Conservation (phyloP, 176 grass and related monocot genomes). For the Phoenix roebelenii region DNA sequence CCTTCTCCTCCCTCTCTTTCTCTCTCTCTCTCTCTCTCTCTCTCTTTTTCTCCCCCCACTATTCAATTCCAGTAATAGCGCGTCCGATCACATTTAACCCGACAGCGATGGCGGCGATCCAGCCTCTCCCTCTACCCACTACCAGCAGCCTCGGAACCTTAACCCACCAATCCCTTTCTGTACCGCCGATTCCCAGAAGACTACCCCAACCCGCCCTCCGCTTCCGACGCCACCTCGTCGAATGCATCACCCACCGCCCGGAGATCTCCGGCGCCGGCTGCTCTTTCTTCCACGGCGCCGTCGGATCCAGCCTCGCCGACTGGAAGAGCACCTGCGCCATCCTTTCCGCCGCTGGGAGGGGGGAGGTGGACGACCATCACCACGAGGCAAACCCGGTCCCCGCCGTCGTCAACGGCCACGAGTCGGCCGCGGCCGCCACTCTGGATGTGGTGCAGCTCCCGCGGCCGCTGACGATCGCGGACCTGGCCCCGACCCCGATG, state of each 20-base stretch:
- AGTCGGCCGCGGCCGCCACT: neutral
- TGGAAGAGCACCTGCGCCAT: constrained; percentile 89
- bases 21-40: no score
- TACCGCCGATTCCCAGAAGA: no score
- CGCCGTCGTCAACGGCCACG: constrained; percentile 21
- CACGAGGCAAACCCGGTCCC: constrained; percentile 1
- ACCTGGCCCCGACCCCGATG: constrained; percentile 78
- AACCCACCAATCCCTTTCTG: no score
- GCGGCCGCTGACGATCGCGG: constrained; percentile 49
- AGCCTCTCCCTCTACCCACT: no score
- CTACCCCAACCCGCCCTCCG: no score
- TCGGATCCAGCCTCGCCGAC: constrained; percentile 34
- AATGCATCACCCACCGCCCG: neutral
- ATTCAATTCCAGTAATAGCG: no score
- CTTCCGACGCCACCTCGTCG: neutral
- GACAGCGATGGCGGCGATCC: no score
- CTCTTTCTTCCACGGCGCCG: constrained; percentile 34
- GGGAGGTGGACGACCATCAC: constrained; percentile 7
- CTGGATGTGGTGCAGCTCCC: constrained; percentile 21
- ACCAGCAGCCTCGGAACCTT: no score
- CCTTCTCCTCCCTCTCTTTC: no score
- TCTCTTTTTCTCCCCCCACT: no score
- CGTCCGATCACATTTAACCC: no score
- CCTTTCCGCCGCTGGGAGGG: constrained; percentile 39
- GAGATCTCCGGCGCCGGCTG: neutral